Conservation (phyloP, 192 early-diverging fungal genomes). For the Podila horticola region DNA sequence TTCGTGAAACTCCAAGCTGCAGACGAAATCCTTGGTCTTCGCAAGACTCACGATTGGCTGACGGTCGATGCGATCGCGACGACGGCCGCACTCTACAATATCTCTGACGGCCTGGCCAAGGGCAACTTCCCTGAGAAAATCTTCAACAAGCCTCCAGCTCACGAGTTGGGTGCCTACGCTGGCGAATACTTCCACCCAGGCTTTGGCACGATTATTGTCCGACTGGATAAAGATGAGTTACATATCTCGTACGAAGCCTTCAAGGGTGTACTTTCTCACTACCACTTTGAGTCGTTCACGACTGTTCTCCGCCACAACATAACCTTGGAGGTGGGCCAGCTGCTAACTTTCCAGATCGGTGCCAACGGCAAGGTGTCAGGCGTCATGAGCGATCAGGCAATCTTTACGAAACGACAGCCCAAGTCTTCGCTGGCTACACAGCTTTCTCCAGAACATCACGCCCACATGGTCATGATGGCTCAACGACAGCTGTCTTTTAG, state of each 20-base stretch:
- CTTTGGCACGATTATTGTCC: background rate
- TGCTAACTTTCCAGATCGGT: too few species aligned
- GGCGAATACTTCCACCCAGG: slow-evolving; percentile 1
- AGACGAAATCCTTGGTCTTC: background rate
- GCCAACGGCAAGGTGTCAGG: too few species aligned
- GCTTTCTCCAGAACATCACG: too few species aligned
- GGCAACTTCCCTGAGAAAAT: background rate
- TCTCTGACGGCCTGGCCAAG: background rate
- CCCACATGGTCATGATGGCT: too few species aligned
- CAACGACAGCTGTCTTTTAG: too few species aligned
- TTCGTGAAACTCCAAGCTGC: background rate
- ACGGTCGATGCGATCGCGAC: background rate
- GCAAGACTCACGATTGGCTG: background rate
- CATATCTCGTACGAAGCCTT: background rate
- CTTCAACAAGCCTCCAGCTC: background rate
- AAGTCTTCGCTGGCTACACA: too few species aligned
- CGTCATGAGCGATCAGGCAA: too few species aligned
- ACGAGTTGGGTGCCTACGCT: background rate
- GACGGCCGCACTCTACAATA: background rate
- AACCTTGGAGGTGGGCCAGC: background rate
- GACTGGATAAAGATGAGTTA: background rate
- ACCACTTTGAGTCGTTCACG: slow-evolving; percentile 16
- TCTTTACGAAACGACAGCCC: too few species aligned
- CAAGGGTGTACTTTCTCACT: slow-evolving; percentile 5
- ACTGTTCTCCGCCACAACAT: background rate